Conservation (phyloP, 257 asterid genomes). For the Cruciata laevipes region DNA sequence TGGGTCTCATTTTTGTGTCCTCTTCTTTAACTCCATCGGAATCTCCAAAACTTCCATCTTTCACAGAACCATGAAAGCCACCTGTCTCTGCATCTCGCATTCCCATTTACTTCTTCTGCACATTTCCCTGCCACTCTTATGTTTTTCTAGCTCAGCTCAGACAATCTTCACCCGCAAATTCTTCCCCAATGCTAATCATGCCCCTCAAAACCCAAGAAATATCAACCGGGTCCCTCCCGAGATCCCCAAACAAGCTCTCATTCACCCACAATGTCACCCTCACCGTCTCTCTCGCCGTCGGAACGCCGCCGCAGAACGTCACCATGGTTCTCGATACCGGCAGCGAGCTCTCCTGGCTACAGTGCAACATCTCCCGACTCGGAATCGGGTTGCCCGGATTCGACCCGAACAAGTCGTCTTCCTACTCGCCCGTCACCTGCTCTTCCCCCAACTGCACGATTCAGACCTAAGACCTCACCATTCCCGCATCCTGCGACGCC, state of each 20-base stretch:
- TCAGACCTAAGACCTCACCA: conserved; percentile 78
- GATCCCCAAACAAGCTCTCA: conserved; percentile 43
- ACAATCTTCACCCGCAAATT: conserved; percentile 7
- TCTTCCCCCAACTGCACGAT: conserved; percentile 68
- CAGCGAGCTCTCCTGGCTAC: conserved; percentile 92
- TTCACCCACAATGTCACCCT: conserved; percentile 91
- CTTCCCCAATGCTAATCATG: conserved; percentile 26
- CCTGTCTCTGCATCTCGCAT: not conserved
- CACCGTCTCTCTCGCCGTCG: conserved; percentile 69
- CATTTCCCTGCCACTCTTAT: not conserved
- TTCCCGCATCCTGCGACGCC: conserved; percentile 82
- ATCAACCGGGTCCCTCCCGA: conserved; percentile 24
- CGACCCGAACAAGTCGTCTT: conserved; percentile 37
- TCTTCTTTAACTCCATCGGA: not conserved
- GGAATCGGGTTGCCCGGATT: conserved; percentile 36
- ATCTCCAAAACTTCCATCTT: not conserved
- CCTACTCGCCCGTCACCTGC: conserved; percentile 64
- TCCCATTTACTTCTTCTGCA: conserved; percentile 7
- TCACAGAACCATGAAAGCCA: conserved; percentile 14
- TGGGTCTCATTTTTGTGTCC: too few relatives aligned
- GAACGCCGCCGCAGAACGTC: conserved; percentile 82
- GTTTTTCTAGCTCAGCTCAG: conserved; percentile 15
- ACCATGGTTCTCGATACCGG: conserved; percentile 97
- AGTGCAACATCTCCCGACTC: conserved; percentile 46
- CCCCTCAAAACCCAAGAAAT: conserved; percentile 56